Conservation (phyloP, 352 stramenopile species). For the Saprolegnia parasitica region DNA sequence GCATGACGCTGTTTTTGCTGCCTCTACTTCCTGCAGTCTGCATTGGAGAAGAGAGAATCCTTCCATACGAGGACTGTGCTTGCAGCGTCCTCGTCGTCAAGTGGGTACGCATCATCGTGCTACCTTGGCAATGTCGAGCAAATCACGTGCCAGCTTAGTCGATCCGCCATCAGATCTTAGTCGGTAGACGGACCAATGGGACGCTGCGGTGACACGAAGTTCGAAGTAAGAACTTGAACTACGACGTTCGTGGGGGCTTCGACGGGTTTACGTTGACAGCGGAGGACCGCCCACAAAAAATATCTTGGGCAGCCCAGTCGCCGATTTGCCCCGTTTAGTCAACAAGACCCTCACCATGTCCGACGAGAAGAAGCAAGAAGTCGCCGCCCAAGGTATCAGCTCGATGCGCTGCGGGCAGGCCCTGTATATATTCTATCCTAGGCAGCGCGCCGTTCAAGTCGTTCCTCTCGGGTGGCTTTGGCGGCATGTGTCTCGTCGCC, state of each 20-base stretch:
- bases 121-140: too few species aligned
- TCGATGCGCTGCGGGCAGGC: neutral
- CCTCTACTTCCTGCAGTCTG: too few species aligned
- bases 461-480: constrained; percentile 92
- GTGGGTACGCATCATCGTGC: too few species aligned
- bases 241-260: neutral
- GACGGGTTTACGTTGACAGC: constrained; percentile 9
- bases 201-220: neutral
- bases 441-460: constrained; percentile 60
- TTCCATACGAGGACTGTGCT: too few species aligned
- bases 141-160: too few species aligned
- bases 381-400: constrained; percentile 15
- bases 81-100: too few species aligned
- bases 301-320: neutral
- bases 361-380: constrained; percentile 33
- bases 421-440: constrained; percentile 22
- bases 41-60: too few species aligned
- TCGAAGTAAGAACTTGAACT: constrained; percentile 4
- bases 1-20: too few species aligned
- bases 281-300: neutral
- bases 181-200: neutral
- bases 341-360: constrained; percentile 34
- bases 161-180: neutral
- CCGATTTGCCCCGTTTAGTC: constrained; percentile 15
- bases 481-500: constrained; percentile 87